Evolutionary conservation across 2,329 filamentous ascomycete genomes (phyloP).

Genomic region (Penicillium sp.): DNA sequence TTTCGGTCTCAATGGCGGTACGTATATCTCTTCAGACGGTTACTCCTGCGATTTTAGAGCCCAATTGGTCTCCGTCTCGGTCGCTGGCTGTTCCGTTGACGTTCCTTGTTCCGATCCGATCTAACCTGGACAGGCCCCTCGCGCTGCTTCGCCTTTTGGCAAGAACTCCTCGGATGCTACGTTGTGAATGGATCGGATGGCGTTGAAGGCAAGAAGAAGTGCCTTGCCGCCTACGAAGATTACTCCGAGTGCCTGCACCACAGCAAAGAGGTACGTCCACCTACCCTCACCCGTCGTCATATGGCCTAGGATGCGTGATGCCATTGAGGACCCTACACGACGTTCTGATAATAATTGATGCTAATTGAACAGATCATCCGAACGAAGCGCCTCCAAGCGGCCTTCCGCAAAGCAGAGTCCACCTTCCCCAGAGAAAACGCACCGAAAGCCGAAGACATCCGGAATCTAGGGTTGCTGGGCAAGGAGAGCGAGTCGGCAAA

Average conservation of each 20-base stretch:
- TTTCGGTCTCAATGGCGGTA: slow-evolving; percentile 54
- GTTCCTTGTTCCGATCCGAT: slow-evolving; percentile 17
- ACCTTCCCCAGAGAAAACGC: slow-evolving; percentile 73
- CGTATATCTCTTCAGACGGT: slow-evolving; percentile 20
- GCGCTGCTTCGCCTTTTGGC: slow-evolving; percentile 99
- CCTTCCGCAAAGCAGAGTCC: slow-evolving; percentile 76
- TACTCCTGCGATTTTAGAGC: slow-evolving; percentile 12
- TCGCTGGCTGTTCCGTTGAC: background rate
- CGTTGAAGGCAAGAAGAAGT: slow-evolving; percentile 83
- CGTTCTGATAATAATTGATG: too few relatives aligned
- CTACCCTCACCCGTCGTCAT: background rate
- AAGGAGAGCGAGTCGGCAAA: slow-evolving; percentile 76
- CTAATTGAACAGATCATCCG: slow-evolving; percentile 62
- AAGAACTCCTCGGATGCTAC: slow-evolving; percentile 97
- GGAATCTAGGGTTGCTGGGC: slow-evolving; percentile 76
- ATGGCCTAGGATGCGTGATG: background rate
- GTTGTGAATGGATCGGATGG: slow-evolving; percentile 84
- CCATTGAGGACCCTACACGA: too few relatives aligned
- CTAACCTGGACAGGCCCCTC: slow-evolving; percentile 51
- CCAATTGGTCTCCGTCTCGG: slow-evolving; percentile 12
- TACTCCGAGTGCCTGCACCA: slow-evolving; percentile 99
- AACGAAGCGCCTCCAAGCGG: slow-evolving; percentile 72
- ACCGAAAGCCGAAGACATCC: slow-evolving; percentile 79
- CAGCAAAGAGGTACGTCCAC: slow-evolving; percentile 83
- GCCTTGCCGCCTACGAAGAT: slow-evolving; percentile 79